These are phyloP conservation scores for Suillus variegatus DNA, from an alignment of 768 basidiomycete species.

Conservation along the genomic window DNA sequence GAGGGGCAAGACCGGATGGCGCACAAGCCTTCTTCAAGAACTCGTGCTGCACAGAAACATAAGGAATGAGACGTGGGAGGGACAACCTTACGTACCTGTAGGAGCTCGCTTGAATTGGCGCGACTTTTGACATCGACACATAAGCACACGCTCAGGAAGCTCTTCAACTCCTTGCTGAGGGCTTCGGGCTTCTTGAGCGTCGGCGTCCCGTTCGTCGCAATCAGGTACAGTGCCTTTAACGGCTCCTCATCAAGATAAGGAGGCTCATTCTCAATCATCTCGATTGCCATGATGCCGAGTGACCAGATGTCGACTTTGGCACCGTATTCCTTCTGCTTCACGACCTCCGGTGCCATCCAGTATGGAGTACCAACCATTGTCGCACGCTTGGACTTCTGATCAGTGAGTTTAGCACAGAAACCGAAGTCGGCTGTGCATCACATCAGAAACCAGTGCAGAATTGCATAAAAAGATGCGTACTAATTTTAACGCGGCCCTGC, in stretches of 20 bases:
- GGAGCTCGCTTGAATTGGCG: conserved; percentile 84
- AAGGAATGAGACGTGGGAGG: conserved; percentile 7
- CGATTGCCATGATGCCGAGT: conserved; percentile 96
- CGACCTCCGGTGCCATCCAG: conserved; percentile 99
- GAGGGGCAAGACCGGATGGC: conserved; percentile 77
- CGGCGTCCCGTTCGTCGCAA: conserved; percentile 98
- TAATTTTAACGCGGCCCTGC: conserved; percentile 94
- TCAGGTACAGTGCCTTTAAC: conserved; percentile 89
- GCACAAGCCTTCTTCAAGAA: conserved; percentile 91
- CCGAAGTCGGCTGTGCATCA: conserved; percentile 84
- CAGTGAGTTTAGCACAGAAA: conserved; percentile 94
- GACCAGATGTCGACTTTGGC: conserved; percentile 98
- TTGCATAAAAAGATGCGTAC: conserved; percentile 48
- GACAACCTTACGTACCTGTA: conserved; percentile 59
- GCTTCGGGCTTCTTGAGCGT: conserved; percentile 96
- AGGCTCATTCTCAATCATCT: conserved; percentile 99
- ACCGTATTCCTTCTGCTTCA: conserved; percentile 96
- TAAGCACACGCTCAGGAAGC: conserved; percentile 95
- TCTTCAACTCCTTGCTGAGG: conserved; percentile 89
- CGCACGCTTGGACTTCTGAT: conserved; percentile 94
- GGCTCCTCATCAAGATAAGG: conserved; percentile 96
- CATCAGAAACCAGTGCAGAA: conserved; percentile 7
- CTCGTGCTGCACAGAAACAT: conserved; percentile 66
- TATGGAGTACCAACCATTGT: conserved; percentile 99
- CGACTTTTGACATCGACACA: conserved; percentile 96